phyloP scores from a whole-genome alignment of 441 rosid genomes.

The Iberis amara region DNA sequence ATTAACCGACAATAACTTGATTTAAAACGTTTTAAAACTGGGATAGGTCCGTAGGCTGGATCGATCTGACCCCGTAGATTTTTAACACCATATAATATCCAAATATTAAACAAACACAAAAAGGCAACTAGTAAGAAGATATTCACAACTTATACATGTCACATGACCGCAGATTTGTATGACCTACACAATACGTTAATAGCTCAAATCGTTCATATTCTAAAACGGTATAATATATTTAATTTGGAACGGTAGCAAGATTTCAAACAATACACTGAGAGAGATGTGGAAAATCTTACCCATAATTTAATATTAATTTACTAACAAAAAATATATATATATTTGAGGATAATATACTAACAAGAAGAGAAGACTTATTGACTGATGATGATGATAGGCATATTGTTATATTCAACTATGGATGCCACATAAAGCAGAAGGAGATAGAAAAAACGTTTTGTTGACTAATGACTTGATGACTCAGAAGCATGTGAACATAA shows the following conservation, averaged over 20 bases:
- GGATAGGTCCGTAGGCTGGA: too few species aligned
- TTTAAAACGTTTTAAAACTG: too few species aligned
- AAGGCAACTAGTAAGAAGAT: slow-evolving; percentile 6
- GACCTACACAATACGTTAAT: slow-evolving; percentile 15
- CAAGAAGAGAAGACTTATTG: slow-evolving; percentile 22
- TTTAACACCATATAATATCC: too few species aligned
- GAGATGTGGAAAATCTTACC: slow-evolving; percentile 1
- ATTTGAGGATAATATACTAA: slow-evolving; percentile 14
- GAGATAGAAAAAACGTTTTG: slow-evolving; percentile 25
- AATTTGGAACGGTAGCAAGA: too few species aligned
- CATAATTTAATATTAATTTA: slow-evolving; percentile 8
- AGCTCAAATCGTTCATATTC: slow-evolving; percentile 19
- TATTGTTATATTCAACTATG: slow-evolving; percentile 26
- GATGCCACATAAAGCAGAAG: slow-evolving; percentile 30
- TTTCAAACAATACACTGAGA: too few species aligned
- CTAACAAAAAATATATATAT: background rate
- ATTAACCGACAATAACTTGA: too few species aligned
- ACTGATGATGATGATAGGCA: slow-evolving; percentile 6
- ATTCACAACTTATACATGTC: slow-evolving; percentile 7
- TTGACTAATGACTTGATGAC: slow-evolving; percentile 33
- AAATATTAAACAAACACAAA: too few species aligned
- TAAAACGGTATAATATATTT: background rate
- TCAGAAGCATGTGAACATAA: slow-evolving; percentile 33
- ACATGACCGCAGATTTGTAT: slow-evolving; percentile 24
- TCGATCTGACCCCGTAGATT: too few species aligned